Conservation (phyloP, 2,329 filamentous ascomycete genomes). For the Ilyonectria sp. region DNA sequence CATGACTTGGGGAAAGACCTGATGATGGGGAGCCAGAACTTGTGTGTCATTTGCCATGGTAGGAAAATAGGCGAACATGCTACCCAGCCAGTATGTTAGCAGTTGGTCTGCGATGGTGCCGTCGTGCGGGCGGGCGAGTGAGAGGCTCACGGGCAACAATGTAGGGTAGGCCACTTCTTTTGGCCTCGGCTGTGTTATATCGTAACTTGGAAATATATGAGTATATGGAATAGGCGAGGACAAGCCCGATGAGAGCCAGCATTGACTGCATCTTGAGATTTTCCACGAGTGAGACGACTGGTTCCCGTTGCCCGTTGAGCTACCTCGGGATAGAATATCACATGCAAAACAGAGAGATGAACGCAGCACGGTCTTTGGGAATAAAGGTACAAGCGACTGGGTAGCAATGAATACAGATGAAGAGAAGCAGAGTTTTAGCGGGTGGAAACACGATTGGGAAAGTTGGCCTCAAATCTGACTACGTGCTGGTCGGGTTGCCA, state of each 20-base stretch:
- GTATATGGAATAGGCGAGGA: slow-evolving; percentile 54
- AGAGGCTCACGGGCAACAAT: slow-evolving; percentile 64
- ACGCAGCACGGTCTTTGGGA: background rate
- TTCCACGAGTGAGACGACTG: background rate
- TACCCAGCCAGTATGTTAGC: slow-evolving; percentile 43
- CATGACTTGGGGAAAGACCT: slow-evolving; percentile 67
- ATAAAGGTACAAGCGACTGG: background rate
- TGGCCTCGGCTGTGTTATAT: slow-evolving; percentile 65
- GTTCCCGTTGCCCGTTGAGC: background rate
- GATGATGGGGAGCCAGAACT: slow-evolving; percentile 70
- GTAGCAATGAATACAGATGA: background rate
- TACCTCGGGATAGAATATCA: background rate
- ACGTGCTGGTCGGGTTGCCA: background rate
- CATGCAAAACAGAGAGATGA: background rate
- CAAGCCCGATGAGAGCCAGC: slow-evolving; percentile 52
- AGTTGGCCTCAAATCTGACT: background rate
- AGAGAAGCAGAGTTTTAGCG: background rate
- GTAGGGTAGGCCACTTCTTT: slow-evolving; percentile 67
- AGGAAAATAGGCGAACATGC: slow-evolving; percentile 65
- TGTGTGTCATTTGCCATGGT: slow-evolving; percentile 69
- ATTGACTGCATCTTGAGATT: slow-evolving; percentile 55
- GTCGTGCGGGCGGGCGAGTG: background rate
- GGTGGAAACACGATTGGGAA: background rate
- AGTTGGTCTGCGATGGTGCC: background rate
- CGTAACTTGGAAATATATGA: slow-evolving; percentile 53